These are phyloP conservation scores for Boletus tylopilopsis DNA, from an alignment of 768 basidiomycete genomes.

Conservation along the genomic window DNA sequence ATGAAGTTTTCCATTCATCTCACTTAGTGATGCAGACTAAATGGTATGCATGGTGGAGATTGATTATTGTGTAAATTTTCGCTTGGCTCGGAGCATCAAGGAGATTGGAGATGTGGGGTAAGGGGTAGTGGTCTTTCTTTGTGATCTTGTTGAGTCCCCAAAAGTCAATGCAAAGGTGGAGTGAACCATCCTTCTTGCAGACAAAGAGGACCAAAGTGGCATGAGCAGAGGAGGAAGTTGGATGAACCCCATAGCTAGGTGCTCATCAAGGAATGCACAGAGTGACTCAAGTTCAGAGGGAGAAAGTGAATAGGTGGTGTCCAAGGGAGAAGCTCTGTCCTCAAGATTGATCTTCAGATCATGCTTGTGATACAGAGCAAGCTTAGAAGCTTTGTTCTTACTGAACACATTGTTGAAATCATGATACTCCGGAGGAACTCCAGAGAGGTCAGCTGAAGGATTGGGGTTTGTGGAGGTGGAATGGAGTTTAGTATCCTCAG, in stretches of 20 bases:
- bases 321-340: too few species aligned
- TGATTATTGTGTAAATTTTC: not conserved
- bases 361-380: not conserved
- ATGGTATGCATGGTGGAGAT: not conserved
- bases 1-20: too few species aligned
- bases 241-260: constrained; percentile 20
- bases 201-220: constrained; percentile 6
- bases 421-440: constrained; percentile 9
- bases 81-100: not conserved
- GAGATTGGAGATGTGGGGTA: not conserved
- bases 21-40: not conserved
- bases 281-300: not conserved
- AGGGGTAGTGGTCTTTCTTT: constrained; percentile 29
- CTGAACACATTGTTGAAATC: constrained; percentile 15
- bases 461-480: not conserved
- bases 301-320: not conserved
- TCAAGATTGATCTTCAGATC: not conserved
- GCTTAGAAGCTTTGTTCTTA: not conserved
- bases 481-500: not conserved
- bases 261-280: not conserved
- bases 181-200: not conserved
- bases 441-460: not conserved
- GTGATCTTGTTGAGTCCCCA: constrained; percentile 29
- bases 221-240: not conserved
- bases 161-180: constrained; percentile 30